phyloP scores from a whole-genome alignment of 2,329 filamentous ascomycete species.

The Dissoconium aciculare region DNA sequence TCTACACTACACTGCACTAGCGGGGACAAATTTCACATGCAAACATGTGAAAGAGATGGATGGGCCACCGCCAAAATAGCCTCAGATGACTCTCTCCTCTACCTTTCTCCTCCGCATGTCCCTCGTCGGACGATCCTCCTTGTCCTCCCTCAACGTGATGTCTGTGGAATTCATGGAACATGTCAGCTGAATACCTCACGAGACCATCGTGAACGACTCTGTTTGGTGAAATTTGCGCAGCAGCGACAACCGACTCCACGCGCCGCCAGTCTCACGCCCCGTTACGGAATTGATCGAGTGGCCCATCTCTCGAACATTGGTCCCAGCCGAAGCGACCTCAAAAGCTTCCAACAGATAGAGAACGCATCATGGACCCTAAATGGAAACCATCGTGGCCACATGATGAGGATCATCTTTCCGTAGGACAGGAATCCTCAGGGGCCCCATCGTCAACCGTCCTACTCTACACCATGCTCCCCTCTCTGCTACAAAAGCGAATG shows the following conservation, averaged over 20 bases:
- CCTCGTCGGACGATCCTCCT: no score
- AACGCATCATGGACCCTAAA: neutral
- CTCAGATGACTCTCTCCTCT: neutral
- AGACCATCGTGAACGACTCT: neutral
- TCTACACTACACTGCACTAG: no score
- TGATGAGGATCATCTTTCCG: neutral
- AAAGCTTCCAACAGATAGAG: neutral
- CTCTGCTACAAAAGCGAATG: constrained; percentile 1
- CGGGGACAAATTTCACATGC: constrained; percentile 1
- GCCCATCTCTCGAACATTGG: neutral
- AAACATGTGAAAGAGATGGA: constrained; percentile 15
- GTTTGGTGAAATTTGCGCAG: neutral
- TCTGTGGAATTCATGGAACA: no score
- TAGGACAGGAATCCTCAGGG: constrained; percentile 1
- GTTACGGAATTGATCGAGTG: neutral
- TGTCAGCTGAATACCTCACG: neutral
- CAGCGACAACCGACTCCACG: no score
- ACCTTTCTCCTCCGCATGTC: no score
- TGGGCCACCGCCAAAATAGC: constrained; percentile 9
- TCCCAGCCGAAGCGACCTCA: neutral
- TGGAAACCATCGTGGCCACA: neutral
- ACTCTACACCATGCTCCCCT: constrained; percentile 3
- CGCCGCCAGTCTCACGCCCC: no score
- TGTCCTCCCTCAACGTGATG: no score
- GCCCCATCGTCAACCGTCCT: neutral